Base-by-base conservation (phyloP, 768 basidiomycete genomes). In the Coprinellus aureogranulatus region DNA sequence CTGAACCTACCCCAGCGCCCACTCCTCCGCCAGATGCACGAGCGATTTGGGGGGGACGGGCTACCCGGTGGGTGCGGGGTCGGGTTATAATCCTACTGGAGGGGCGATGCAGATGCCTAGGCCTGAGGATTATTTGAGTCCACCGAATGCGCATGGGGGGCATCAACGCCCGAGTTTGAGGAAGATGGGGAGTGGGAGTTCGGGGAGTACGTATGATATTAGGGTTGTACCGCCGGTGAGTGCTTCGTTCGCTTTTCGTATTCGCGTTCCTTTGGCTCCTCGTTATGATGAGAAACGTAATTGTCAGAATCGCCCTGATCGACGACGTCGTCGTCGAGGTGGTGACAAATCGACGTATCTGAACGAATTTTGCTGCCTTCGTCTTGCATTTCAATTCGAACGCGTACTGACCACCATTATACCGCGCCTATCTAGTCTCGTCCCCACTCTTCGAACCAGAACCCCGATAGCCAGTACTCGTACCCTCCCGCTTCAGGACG, bases 191-290 rank as follows among this genome's bases (percentile, higher is more conserved):
- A 58, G 57, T 44, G 52, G 40, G 51, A 58, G 57, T 42, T 45
- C 57, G 5, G 51, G 52, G n/a, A 52, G 34, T 37, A 52, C n/a
- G 3, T 52, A 39, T 34, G 51, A 48, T 44, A 53, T 58, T 20
- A 3, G 45, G 22, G 57, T 58, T 28, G 57, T 53, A 6, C 57
- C 57, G 6, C 57, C 57, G 27, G 57, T 58, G 52, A 45, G 57
- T 58, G 18, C 31, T 37, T 41, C 22, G 20, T 44, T 47, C 39
- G 12, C 27, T n/a, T 4, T 16, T 42, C 37, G 20, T 18, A 18
- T 39, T 14, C 23, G 8, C 31, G 10, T 11, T 27, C 20, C 30
- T 4, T 27, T 30, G 6, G 30, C n/a, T 50, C 11, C 34, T 10
- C n/a, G 11, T 48, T 9, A 25, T 48, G n/a, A 34, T 14, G 14